Evolutionary conservation across 2,329 filamentous ascomycete species (phyloP).

Genomic region (Dactylonectria macrodidyma): DNA sequence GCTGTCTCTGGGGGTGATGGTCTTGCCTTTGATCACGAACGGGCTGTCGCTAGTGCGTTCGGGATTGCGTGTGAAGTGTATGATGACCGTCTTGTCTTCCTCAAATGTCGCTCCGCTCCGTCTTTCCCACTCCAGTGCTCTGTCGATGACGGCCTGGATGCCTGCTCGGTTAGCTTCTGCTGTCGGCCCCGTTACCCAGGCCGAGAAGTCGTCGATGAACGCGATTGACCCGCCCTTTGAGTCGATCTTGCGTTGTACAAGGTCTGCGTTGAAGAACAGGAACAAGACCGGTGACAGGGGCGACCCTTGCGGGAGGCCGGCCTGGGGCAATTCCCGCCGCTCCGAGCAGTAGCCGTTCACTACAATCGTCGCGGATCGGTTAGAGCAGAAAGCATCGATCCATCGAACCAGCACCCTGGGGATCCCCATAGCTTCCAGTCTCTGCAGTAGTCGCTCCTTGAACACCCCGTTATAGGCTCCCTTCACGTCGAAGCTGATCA

Average conservation of each 20-base stretch:
- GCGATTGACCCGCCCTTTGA: slow-evolving; percentile 6
- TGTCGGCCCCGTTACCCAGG: no score
- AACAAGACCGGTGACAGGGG: slow-evolving; percentile 39
- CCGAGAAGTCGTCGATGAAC: not conserved
- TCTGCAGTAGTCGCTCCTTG: slow-evolving; percentile 31
- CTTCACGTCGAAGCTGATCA: slow-evolving; percentile 33
- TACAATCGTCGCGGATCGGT: slow-evolving; percentile 26
- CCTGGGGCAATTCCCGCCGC: slow-evolving; percentile 10
- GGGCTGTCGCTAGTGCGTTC: no score
- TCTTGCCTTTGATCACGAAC: no score
- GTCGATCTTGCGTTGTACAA: slow-evolving; percentile 51
- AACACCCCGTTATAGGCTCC: slow-evolving; percentile 34
- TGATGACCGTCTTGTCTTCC: no score
- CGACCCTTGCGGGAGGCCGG: slow-evolving; percentile 23
- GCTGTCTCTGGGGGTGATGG: no score
- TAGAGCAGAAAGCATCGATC: slow-evolving; percentile 32
- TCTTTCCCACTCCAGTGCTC: no score
- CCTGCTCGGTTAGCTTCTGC: no score
- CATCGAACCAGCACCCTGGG: slow-evolving; percentile 25
- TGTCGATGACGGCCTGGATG: no score
- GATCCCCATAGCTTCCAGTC: slow-evolving; percentile 31
- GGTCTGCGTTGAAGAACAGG: slow-evolving; percentile 55
- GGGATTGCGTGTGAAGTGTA: no score
- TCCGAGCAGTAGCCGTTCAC: slow-evolving; percentile 22
- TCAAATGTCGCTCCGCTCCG: no score